A percentile compares a stretch with the other conserved stretches of the same genome.
Conservation (phyloP, 2,329 filamentous ascomycete genomes). For the Macroventuria anomochaeta region DNA sequence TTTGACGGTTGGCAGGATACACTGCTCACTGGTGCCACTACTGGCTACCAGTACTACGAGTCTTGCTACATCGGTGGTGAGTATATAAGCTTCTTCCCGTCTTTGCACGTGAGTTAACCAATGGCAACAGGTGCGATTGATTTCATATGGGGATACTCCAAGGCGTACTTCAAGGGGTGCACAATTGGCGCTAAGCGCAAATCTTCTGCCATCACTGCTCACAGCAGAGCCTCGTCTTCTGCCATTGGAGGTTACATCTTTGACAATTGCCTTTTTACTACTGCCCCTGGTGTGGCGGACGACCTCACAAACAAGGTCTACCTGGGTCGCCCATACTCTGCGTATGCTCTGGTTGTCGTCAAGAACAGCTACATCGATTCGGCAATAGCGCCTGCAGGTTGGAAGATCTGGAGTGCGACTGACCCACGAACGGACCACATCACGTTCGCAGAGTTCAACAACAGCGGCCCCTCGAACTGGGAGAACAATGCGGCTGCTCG, state of each 20-base stretch:
- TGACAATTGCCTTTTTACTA: slow-evolving; percentile 56
- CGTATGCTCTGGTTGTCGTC: slow-evolving; percentile 57
- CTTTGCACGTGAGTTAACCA: too few species aligned
- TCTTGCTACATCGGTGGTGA: slow-evolving; percentile 60
- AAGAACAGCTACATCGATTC: slow-evolving; percentile 58
- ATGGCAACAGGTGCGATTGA: slow-evolving; percentile 61
- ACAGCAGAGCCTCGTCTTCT: slow-evolving; percentile 26
- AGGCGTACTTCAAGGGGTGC: slow-evolving; percentile 58
- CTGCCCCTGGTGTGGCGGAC: slow-evolving; percentile 41
- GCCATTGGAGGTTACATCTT: slow-evolving; percentile 58
- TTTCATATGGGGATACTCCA: slow-evolving; percentile 62
- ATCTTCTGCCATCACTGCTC: slow-evolving; percentile 41
- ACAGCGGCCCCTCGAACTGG: slow-evolving; percentile 56
- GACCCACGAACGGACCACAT: slow-evolving; percentile 59
- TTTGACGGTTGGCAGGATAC: slow-evolving; percentile 65
- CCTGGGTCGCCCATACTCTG: slow-evolving; percentile 59
- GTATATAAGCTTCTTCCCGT: background rate
- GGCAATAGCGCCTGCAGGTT: slow-evolving; percentile 64
- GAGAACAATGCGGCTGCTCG: slow-evolving; percentile 47
- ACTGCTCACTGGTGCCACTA: slow-evolving; percentile 36
- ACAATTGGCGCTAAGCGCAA: slow-evolving; percentile 53
- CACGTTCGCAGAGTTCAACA: slow-evolving; percentile 64
- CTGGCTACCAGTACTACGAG: slow-evolving; percentile 62
- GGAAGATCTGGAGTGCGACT: slow-evolving; percentile 61
- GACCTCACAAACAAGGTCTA: slow-evolving; percentile 52